Percentiles rank a stretch among this genome's conserved stretches.
These are phyloP conservation scores for Epichloe sp. DNA, from an alignment of 2,329 filamentous ascomycete genomes.

Conservation along the genomic window DNA sequence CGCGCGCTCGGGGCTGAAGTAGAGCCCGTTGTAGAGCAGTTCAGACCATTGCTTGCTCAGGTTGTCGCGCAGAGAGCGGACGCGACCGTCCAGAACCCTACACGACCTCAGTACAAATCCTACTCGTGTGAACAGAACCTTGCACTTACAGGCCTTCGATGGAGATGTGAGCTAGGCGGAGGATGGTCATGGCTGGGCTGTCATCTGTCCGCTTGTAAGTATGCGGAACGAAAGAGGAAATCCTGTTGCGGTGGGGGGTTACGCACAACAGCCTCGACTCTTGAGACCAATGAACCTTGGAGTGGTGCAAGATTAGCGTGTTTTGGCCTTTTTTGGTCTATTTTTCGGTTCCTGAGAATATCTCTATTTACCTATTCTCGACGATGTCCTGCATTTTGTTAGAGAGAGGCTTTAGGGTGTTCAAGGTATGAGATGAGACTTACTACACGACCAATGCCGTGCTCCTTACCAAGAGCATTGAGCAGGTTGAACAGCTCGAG, in stretches of 20 bases:
- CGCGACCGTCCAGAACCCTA: not conserved
- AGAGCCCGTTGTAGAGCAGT: constrained; percentile 2
- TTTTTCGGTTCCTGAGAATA: not conserved
- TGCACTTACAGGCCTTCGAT: constrained; percentile 1
- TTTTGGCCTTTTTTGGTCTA: not conserved
- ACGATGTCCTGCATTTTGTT: not conserved
- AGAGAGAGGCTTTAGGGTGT: not conserved
- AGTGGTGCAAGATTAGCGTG: not conserved
- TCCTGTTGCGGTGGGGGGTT: not conserved
- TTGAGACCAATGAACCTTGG: not conserved
- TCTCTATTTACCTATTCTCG: not conserved
- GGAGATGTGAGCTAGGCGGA: not conserved
- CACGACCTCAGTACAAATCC: not conserved
- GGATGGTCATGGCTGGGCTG: constrained; percentile 2
- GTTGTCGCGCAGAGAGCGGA: constrained; percentile 2
- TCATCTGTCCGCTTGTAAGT: not conserved
- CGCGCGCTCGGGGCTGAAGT: constrained; percentile 2
- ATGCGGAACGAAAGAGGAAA: not conserved
- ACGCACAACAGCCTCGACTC: constrained; percentile 1
- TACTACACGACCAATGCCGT: constrained; percentile 1
- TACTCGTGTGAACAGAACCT: not conserved
- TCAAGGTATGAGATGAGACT: not conserved
- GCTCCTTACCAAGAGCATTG: not conserved
- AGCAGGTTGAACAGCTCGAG: not conserved
- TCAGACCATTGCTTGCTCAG: constrained; percentile 1